A percentile compares a stretch with the other conserved stretches of the same genome.
phyloP scores from a whole-genome alignment of 73 alveolate genomes.

The Paraurostyla sp. region DNA sequence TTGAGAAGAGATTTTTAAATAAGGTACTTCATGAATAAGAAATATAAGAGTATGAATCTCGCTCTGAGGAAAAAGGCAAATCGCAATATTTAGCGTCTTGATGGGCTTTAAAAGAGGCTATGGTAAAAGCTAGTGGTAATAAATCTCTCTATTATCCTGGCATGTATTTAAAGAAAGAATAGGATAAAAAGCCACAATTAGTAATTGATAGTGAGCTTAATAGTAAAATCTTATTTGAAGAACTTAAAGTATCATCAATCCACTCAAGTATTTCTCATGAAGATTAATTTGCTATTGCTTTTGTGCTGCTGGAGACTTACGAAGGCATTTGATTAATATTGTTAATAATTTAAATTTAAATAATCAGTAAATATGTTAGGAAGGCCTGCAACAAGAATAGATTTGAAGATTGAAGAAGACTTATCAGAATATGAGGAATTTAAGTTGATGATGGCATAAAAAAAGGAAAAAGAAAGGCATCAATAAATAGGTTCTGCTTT shows the following conservation, averaged over 20 bases:
- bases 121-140: constrained; percentile 81
- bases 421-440: constrained; percentile 71
- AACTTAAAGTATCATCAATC: constrained; percentile 29
- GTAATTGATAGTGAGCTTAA: constrained; percentile 48
- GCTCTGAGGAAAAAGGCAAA: not conserved
- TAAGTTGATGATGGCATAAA: constrained; percentile 20
- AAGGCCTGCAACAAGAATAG: constrained; percentile 77
- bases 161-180: constrained; percentile 51
- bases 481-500: constrained; percentile 31
- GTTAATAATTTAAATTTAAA: constrained; percentile 18
- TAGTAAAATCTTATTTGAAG: constrained; percentile 24
- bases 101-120: constrained; percentile 88
- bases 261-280: constrained; percentile 73
- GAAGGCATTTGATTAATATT: not conserved
- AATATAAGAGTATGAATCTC: not conserved
- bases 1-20: constrained; percentile 24
- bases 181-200: constrained; percentile 37
- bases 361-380: constrained; percentile 66
- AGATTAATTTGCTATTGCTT: constrained; percentile 72
- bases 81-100: constrained; percentile 72
- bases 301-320: constrained; percentile 53
- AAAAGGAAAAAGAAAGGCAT: constrained; percentile 2
- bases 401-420: constrained; percentile 72
- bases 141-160: constrained; percentile 62
- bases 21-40: constrained; percentile 7